These are phyloP conservation scores for Chaetothyriales sp. DNA, from an alignment of 2,329 filamentous ascomycete genomes.

Conservation along the genomic window DNA sequence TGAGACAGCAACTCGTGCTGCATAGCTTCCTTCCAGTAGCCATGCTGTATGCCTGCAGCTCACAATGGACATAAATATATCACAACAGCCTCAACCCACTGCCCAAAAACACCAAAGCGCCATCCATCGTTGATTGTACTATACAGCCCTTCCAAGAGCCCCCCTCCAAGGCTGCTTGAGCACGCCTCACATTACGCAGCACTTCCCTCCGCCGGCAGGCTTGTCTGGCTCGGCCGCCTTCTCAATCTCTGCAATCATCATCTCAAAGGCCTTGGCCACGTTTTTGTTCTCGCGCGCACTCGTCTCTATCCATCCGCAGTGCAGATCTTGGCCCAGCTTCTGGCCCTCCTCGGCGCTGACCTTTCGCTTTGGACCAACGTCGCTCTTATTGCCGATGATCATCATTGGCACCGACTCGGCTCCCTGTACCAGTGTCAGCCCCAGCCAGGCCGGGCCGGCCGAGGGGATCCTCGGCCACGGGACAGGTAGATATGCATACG, in stretches of 20 bases:
- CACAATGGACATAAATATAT: neutral
- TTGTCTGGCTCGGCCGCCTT: slow-evolving; percentile 84
- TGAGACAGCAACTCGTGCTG: neutral
- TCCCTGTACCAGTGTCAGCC: slow-evolving; percentile 44
- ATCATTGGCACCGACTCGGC: slow-evolving; percentile 86
- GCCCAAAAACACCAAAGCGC: neutral
- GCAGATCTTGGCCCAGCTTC: slow-evolving; percentile 70
- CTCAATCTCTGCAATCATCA: slow-evolving; percentile 89
- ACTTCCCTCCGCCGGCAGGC: slow-evolving; percentile 67
- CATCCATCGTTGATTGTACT: neutral
- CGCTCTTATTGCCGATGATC: slow-evolving; percentile 94
- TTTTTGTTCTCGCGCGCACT: slow-evolving; percentile 91
- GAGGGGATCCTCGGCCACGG: neutral
- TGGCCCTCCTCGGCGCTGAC: slow-evolving; percentile 75
- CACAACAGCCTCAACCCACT: neutral
- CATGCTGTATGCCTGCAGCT: neutral
- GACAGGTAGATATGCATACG: slow-evolving; percentile 34
- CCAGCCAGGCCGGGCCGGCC: slow-evolving; percentile 3
- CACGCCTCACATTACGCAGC: slow-evolving; percentile 59
- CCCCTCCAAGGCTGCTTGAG: neutral
- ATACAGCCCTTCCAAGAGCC: neutral
- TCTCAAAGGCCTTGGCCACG: slow-evolving; percentile 80
- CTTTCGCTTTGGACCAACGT: slow-evolving; percentile 68
- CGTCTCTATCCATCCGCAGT: slow-evolving; percentile 89
- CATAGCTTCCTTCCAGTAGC: neutral